phyloP scores from a whole-genome alignment of 129 eudicot species.

The Saposhnikovia divaricata region DNA sequence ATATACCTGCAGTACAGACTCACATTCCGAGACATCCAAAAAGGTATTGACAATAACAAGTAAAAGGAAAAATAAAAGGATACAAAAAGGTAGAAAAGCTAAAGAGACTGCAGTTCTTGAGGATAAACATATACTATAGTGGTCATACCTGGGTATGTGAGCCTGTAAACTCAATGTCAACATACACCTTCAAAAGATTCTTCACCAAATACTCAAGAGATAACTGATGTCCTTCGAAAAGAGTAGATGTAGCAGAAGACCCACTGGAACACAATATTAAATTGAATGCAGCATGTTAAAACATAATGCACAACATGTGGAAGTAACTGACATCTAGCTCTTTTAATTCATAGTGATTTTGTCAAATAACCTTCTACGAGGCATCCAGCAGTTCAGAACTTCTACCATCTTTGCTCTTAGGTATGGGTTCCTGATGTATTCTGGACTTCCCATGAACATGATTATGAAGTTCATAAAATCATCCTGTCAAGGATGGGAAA shows the following conservation, averaged over 20 bases:
- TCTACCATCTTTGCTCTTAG: slow-evolving; percentile 98
- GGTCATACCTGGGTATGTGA: slow-evolving; percentile 88
- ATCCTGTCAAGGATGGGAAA: slow-evolving; percentile 45
- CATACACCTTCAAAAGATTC: slow-evolving; percentile 94
- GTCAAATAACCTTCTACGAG: slow-evolving; percentile 62
- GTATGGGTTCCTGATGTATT: slow-evolving; percentile 87
- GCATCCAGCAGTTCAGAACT: slow-evolving; percentile 98
- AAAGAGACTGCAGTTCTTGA: background rate
- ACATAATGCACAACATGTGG: background rate
- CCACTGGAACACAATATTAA: slow-evolving; percentile 47
- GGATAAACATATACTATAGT: background rate
- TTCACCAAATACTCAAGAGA: slow-evolving; percentile 81
- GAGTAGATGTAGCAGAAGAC: slow-evolving; percentile 56
- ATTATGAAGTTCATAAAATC: slow-evolving; percentile 96
- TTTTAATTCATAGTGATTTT: background rate
- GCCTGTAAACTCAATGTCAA: slow-evolving; percentile 95
- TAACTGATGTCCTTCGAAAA: slow-evolving; percentile 86
- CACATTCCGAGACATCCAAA: background rate
- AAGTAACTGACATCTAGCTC: background rate
- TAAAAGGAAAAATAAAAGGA: background rate
- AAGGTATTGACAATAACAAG: background rate
- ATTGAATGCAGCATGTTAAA: background rate
- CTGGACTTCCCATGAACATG: slow-evolving; percentile 99
- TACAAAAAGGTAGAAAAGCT: background rate
- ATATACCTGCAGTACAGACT: background rate